Evolutionary conservation across 1,284 basidiomycete species (phyloP).

Genomic region (Tranzscheliella williamsii): DNA sequence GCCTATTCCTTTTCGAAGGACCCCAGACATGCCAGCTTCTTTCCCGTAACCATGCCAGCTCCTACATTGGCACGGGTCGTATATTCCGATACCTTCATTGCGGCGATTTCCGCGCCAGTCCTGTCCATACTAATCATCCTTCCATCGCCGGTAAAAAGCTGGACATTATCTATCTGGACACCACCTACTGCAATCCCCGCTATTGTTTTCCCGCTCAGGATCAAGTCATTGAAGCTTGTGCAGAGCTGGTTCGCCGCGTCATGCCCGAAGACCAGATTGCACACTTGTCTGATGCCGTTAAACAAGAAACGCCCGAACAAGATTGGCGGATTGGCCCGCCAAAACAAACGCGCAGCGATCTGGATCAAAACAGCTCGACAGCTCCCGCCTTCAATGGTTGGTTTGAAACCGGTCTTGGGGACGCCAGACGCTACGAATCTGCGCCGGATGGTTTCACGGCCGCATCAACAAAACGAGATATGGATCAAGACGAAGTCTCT

Average conservation of each 20-base stretch:
- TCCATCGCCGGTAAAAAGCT: slow-evolving; percentile 63
- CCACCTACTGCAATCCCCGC: slow-evolving; percentile 91
- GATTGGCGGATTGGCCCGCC: slow-evolving; percentile 51
- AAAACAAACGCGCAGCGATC: slow-evolving; percentile 42
- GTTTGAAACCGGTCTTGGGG: slow-evolving; percentile 19
- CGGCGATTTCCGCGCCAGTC: slow-evolving; percentile 70
- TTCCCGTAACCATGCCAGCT: slow-evolving; percentile 24
- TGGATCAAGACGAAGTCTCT: slow-evolving; percentile 46
- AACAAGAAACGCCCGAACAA: slow-evolving; percentile 43
- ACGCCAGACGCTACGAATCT: too few relatives aligned
- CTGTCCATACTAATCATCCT: slow-evolving; percentile 45
- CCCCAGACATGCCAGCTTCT: slow-evolving; percentile 78
- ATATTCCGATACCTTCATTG: slow-evolving; percentile 91
- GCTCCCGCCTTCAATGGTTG: slow-evolving; percentile 48
- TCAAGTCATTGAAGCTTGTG: slow-evolving; percentile 87
- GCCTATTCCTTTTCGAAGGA: slow-evolving; percentile 90
- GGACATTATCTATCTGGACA: slow-evolving; percentile 90
- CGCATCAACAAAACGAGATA: neutral
- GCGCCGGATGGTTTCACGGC: neutral
- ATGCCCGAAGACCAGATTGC: slow-evolving; percentile 21
- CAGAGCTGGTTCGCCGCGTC: slow-evolving; percentile 70
- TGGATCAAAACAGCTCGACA: slow-evolving; percentile 21
- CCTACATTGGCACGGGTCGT: slow-evolving; percentile 55
- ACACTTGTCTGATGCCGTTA: slow-evolving; percentile 1
- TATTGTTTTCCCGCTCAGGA: slow-evolving; percentile 95